Evolutionary conservation across 2,329 filamentous ascomycete genomes (phyloP).

Genomic region (Ceratocystis diversiconidia): DNA sequence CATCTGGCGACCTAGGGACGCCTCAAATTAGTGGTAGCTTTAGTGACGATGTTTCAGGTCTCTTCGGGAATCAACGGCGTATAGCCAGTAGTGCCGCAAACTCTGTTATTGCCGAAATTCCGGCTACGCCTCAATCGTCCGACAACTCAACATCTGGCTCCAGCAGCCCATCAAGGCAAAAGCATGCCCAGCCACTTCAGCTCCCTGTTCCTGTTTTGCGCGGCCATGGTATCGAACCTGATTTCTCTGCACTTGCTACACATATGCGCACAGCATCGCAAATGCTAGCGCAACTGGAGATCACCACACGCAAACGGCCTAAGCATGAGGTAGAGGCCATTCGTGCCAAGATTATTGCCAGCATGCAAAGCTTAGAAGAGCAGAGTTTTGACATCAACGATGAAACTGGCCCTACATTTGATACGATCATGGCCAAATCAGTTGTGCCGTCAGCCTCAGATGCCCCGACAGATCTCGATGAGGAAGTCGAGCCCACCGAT

Average conservation of each 20-base stretch:
- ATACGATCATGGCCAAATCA: slow-evolving; percentile 65
- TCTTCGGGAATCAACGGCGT: slow-evolving; percentile 4
- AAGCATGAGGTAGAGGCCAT: slow-evolving; percentile 71
- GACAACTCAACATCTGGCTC: slow-evolving; percentile 54
- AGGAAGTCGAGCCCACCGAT: slow-evolving; percentile 27
- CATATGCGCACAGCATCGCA: slow-evolving; percentile 80
- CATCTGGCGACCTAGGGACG: slow-evolving; percentile 61
- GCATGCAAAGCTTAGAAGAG: slow-evolving; percentile 78
- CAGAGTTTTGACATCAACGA: slow-evolving; percentile 70
- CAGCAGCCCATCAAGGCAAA: slow-evolving; percentile 50
- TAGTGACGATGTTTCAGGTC: slow-evolving; percentile 30
- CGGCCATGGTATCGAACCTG: slow-evolving; percentile 51
- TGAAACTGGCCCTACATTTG: slow-evolving; percentile 58
- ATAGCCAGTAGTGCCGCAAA: slow-evolving; percentile 39
- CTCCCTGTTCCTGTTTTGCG: slow-evolving; percentile 24
- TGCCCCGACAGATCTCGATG: slow-evolving; percentile 11
- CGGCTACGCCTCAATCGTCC: slow-evolving; percentile 49
- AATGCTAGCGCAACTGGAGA: slow-evolving; percentile 72
- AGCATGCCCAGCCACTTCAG: slow-evolving; percentile 41
- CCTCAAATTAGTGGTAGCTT: slow-evolving; percentile 51
- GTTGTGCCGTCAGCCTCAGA: slow-evolving; percentile 35
- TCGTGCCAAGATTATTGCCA: slow-evolving; percentile 73
- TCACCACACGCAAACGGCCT: slow-evolving; percentile 65
- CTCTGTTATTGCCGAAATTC: slow-evolving; percentile 44
- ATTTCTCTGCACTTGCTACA: slow-evolving; percentile 69